phyloP scores from a whole-genome alignment of 2,329 filamentous ascomycete genomes.

The Chaetomiaceae sp. region DNA sequence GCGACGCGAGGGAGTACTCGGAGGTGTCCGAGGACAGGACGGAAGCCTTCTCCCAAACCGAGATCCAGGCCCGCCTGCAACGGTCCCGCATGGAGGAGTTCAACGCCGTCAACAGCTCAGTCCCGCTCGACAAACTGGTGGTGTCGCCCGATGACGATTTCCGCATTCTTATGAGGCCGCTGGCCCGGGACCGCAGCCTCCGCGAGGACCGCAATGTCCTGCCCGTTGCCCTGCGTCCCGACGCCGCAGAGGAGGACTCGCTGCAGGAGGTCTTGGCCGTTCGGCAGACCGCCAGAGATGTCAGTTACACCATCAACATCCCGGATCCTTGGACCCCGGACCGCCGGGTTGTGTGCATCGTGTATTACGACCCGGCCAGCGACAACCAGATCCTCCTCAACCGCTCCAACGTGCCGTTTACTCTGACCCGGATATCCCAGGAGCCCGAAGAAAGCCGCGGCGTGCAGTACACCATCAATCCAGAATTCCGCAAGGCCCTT shows the following conservation, averaged over 20 bases:
- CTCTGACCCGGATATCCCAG: slow-evolving; percentile 43
- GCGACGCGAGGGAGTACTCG: slow-evolving; percentile 33
- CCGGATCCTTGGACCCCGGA: slow-evolving; percentile 41
- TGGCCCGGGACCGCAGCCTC: slow-evolving; percentile 50
- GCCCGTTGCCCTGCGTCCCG: slow-evolving; percentile 53
- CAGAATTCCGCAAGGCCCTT: slow-evolving; percentile 42
- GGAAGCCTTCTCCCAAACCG: slow-evolving; percentile 54
- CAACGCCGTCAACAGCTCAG: slow-evolving; percentile 37
- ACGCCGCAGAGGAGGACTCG: slow-evolving; percentile 48
- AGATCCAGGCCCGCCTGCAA: slow-evolving; percentile 49
- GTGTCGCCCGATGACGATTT: slow-evolving; percentile 47
- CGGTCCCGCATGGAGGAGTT: slow-evolving; percentile 44
- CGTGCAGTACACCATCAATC: slow-evolving; percentile 35
- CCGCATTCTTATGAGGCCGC: slow-evolving; percentile 53
- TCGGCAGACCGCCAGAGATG: slow-evolving; percentile 56
- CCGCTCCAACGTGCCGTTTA: slow-evolving; percentile 51
- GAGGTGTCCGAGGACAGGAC: slow-evolving; percentile 48
- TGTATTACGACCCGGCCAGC: slow-evolving; percentile 57
- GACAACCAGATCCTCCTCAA: slow-evolving; percentile 56
- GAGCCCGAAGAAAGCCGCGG: slow-evolving; percentile 35
- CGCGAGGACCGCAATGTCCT: slow-evolving; percentile 49
- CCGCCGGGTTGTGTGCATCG: slow-evolving; percentile 52
- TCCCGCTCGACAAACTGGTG: slow-evolving; percentile 51
- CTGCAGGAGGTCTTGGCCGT: slow-evolving; percentile 55
- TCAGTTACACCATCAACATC: slow-evolving; percentile 56